Conservation (phyloP, 768 basidiomycete genomes). For the Phanerodontia chrysosporium region DNA sequence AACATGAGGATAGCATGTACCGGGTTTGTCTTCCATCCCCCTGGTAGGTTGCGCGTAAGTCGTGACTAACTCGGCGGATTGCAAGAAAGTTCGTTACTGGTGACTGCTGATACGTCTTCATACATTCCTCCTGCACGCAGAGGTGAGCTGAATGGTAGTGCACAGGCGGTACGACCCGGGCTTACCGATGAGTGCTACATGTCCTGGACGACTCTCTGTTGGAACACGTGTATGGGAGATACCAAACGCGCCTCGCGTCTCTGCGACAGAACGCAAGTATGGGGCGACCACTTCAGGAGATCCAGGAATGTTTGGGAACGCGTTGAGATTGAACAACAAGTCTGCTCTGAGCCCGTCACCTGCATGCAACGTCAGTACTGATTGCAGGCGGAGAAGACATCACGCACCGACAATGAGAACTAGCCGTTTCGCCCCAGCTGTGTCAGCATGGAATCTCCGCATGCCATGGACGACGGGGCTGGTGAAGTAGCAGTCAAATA, state of each 20-base stretch:
- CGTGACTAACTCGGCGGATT: not conserved
- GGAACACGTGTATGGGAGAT: constrained; percentile 84
- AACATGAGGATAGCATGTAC: constrained; percentile 34
- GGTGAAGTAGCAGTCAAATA: constrained; percentile 87
- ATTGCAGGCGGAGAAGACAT: not conserved
- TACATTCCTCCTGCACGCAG: constrained; percentile 68
- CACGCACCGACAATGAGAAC: constrained; percentile 76
- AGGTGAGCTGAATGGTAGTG: not conserved
- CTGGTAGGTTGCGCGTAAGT: constrained; percentile 10
- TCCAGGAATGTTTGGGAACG: constrained; percentile 48
- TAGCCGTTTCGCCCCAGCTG: constrained; percentile 61
- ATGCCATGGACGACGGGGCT: constrained; percentile 81
- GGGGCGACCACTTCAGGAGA: constrained; percentile 67
- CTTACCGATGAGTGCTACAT: constrained; percentile 81
- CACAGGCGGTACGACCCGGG: not conserved
- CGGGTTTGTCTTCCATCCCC: constrained; percentile 88
- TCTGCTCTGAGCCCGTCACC: constrained; percentile 86
- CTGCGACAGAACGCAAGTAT: constrained; percentile 62
- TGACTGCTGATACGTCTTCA: constrained; percentile 85
- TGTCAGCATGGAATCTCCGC: constrained; percentile 44
- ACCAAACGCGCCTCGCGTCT: constrained; percentile 71
- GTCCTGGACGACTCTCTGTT: constrained; percentile 84
- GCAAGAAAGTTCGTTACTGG: constrained; percentile 36
- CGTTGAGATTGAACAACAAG: constrained; percentile 61
- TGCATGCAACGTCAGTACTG: constrained; percentile 22